Conservation (phyloP, 129 eudicot genomes). For the Artemisia tridentata region DNA sequence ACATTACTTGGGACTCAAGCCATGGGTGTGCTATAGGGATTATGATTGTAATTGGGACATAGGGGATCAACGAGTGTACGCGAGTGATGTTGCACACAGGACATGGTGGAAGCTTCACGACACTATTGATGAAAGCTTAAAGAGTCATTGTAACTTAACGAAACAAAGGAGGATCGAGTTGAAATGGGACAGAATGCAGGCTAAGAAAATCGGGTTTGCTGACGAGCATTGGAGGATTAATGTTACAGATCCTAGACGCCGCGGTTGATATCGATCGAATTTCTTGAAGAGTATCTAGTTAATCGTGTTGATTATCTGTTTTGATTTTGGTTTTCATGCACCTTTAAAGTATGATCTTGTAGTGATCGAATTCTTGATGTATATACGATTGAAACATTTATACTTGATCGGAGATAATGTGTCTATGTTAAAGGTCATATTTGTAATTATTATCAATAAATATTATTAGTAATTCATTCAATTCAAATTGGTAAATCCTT, state of each 20-base stretch:
- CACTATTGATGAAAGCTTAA: slow-evolving; percentile 57
- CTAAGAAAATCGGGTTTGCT: slow-evolving; percentile 41
- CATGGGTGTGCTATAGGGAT: slow-evolving; percentile 85
- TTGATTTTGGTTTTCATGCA: slow-evolving; percentile 18
- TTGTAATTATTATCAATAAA: slow-evolving; percentile 6
- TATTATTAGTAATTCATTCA: not conserved
- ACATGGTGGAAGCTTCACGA: slow-evolving; percentile 90
- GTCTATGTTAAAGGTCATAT: slow-evolving; percentile 7
- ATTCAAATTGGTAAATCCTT: not conserved
- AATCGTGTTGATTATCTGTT: slow-evolving; percentile 13
- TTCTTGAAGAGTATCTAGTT: slow-evolving; percentile 3
- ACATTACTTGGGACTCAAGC: slow-evolving; percentile 88
- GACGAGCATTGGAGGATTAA: slow-evolving; percentile 74
- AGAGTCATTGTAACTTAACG: slow-evolving; percentile 51
- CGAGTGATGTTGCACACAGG: slow-evolving; percentile 74
- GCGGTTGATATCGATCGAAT: slow-evolving; percentile 22
- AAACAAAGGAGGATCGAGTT: slow-evolving; percentile 60
- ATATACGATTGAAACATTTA: slow-evolving; percentile 26
- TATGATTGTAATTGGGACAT: slow-evolving; percentile 91
- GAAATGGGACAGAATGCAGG: slow-evolving; percentile 64
- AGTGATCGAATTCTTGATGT: slow-evolving; percentile 32
- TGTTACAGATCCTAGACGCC: slow-evolving; percentile 71
- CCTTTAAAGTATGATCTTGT: not conserved
- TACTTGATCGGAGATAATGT: slow-evolving; percentile 26
- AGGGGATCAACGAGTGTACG: slow-evolving; percentile 60